Conservation (phyloP, 345 rosid species). For the Odontarrhena argentea region DNA sequence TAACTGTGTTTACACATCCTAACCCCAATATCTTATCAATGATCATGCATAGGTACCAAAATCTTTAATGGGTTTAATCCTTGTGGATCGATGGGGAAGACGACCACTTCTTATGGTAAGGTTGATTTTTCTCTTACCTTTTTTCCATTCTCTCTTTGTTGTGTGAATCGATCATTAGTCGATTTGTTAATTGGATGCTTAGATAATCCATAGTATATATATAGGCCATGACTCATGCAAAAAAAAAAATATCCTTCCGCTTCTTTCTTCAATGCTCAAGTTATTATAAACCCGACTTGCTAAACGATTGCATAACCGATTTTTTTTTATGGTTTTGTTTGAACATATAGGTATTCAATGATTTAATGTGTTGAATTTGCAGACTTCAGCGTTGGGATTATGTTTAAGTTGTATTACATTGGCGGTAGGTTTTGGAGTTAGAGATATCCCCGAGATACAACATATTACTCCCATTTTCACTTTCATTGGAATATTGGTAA, state of each 20-base stretch:
- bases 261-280: background rate
- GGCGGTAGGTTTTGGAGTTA: constrained; percentile 36
- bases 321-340: background rate
- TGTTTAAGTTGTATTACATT: constrained; percentile 31
- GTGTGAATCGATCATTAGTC: background rate
- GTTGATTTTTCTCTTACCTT: no score
- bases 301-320: background rate
- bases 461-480: constrained; percentile 29
- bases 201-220: no score
- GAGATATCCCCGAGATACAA: constrained; percentile 22
- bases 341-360: no score
- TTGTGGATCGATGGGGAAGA: constrained; percentile 44
- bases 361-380: constrained; percentile 7
- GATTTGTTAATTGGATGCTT: no score
- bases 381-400: constrained; percentile 38
- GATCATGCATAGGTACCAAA: constrained; percentile 35
- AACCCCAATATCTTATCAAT: background rate
- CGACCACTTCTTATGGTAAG: constrained; percentile 44
- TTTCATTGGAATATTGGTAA: constrained; percentile 43
- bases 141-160: background rate
- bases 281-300: background rate
- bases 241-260: background rate
- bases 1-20: background rate
- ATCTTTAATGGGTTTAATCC: constrained; percentile 39
- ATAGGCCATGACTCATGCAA: background rate